Percentiles rank a stretch among this genome's conserved stretches.
These are phyloP conservation scores for Bauhinia variegata DNA, from an alignment of 306 rosid genomes.

Conservation along the genomic window DNA sequence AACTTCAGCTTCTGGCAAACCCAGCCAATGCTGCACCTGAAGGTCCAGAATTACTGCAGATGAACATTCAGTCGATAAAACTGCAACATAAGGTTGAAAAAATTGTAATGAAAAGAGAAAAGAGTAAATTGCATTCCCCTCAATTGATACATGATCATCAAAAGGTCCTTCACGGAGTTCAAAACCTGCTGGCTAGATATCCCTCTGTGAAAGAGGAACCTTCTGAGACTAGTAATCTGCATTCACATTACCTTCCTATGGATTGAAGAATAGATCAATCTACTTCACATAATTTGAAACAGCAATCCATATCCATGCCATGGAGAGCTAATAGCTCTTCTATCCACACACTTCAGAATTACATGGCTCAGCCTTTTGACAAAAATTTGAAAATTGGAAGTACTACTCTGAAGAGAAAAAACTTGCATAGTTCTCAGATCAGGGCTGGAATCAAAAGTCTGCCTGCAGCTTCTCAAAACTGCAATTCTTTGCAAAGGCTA, in stretches of 20 bases:
- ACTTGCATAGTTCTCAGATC: constrained; percentile 5
- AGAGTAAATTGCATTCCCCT: constrained; percentile 21
- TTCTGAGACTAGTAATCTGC: constrained; percentile 7
- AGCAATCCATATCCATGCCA: not conserved
- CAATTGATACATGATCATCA: constrained; percentile 14
- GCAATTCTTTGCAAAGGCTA: constrained; percentile 19
- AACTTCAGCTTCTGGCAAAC: constrained; percentile 29
- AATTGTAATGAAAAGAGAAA: constrained; percentile 14
- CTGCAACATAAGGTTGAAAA: constrained; percentile 25
- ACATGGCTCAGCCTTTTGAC: constrained; percentile 22
- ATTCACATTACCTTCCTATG: constrained; percentile 13
- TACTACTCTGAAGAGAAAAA: constrained; percentile 27
- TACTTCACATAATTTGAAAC: constrained; percentile 20
- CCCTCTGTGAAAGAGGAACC: constrained; percentile 41
- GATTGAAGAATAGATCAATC: constrained; percentile 7
- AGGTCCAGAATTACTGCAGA: constrained; percentile 30
- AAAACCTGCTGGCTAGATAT: constrained; percentile 17
- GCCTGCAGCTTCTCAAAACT: constrained; percentile 22
- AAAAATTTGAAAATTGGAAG: constrained; percentile 11
- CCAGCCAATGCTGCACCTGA: constrained; percentile 22
- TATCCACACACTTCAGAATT: not conserved
- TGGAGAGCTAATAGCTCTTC: constrained; percentile 11
- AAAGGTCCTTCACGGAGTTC: constrained; percentile 7
- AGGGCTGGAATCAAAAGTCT: constrained; percentile 13
- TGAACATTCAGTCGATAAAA: constrained; percentile 1